Base-by-base conservation (phyloP, 805 yeast genomes). In the Zygosaccharomyces pseudorouxii region DNA sequence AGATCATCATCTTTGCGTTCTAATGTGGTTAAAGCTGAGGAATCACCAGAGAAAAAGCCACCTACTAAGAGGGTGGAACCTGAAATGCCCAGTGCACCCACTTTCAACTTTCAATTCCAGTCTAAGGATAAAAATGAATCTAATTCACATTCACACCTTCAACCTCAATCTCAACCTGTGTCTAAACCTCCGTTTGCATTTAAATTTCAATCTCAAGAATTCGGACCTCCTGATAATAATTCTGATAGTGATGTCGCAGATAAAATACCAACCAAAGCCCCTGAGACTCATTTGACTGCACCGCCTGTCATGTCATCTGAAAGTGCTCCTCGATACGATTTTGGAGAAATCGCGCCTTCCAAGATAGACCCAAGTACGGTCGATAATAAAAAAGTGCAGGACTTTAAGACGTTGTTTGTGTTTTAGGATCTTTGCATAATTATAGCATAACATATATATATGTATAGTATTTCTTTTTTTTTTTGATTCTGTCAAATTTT, bases 1-100 rank as follows among this genome's bases (percentile, higher is more conserved):
- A 67, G 65, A 45, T 67, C 75, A 1, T 70, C 75, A 0, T 68
- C 73, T 0, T 51, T 71, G 41, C 62, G 74, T 12, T 54, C 64
- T 0, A 67, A 62, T 46, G 60, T 68, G 2, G 58, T 67, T 5
- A 52, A 60, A 0, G 56, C 63, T 3, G 52, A 55, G 2, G 47
- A 35, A 14, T 45, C 55, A 8, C 55, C 57, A 14, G 50, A 48
- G 18, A 52, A 47, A 23, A 37, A 31, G 19, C 7, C 10, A n/a
- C 5, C 37, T 14, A 14, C 37, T 16, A 33, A 33, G n/a, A 38
- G 29, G 3, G 9, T 12, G 9, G 49, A 38, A 25, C 38, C 20
- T 19, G 36, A 41, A 41, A 36, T 46, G 37, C 55, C 56, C 20
- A 40, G 30, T 20, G 37, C 44, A 1, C 40, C 57, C 2, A 30